Evolutionary conservation across 306 rosid species (phyloP), one percentile per base, ranked within the genome.

Genomic region (Echinosophora koreensis): DNA sequence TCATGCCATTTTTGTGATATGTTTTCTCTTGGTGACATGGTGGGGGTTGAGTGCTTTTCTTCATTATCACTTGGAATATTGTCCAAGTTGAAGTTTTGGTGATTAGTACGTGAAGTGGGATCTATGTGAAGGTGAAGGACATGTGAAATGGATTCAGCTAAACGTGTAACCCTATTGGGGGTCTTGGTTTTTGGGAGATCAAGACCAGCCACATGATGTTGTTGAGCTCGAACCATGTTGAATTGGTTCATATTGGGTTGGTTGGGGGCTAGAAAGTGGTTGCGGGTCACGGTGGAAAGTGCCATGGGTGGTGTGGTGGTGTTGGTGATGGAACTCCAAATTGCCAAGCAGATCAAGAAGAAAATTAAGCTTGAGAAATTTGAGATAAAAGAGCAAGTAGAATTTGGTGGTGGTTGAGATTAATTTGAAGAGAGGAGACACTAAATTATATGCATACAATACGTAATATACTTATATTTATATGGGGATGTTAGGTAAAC

Each of bases 1-100:
- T 92, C 88, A 0, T 62, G 80, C 97, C 95, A 92, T 2, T 59
- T 80, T 9, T 62, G 14, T 1, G 92, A 82, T 32, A 88, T 89
- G 63, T 60, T 51, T 35, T 88, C 97, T 41, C 74, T 87, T 1
- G 97, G 91, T 13, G 94, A 91, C 66, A 54, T 38, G 11, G 91
- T 70, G 42, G 91, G 91, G 10, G 88, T 87, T 34, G 89, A 83
- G 62, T 54, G 85, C 10, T 81, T 76, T 44, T 82, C 75, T 28
- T 81, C 84, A 1, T 70, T 46, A 3, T 69, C 41, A 6, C 27
- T 47, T 9, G 54, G 35, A n/a, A 30, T 30, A 30, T 78, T 42
- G 14, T 74, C 41, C 73, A 73, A 56, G 52, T 16, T 68, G 28
- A 80, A 9, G 17, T 27, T 39, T 7, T 47, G 63, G 60, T 38